phyloP scores from a whole-genome alignment of 495 filamentous ascomycete species.

The Delitschia confertaspora region DNA sequence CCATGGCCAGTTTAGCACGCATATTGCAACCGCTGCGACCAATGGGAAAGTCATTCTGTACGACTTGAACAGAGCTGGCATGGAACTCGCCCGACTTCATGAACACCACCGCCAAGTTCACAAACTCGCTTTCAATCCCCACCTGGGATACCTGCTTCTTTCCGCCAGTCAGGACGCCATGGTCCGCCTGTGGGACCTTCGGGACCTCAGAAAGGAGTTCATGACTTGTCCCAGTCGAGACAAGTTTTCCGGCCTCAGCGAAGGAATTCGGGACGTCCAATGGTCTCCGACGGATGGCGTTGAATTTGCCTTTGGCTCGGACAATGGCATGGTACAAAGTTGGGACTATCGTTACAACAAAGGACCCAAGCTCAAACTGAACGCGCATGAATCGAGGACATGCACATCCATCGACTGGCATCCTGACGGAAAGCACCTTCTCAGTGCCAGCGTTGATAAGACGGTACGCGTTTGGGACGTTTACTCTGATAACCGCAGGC shows the following conservation, averaged over 20 bases:
- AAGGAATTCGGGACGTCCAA: slow-evolving; percentile 75
- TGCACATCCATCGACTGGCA: slow-evolving; percentile 90
- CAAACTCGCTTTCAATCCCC: slow-evolving; percentile 80
- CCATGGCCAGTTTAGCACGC: slow-evolving; percentile 52
- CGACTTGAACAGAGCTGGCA: slow-evolving; percentile 62
- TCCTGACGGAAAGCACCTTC: slow-evolving; percentile 82
- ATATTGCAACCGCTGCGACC: slow-evolving; percentile 73
- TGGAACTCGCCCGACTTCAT: slow-evolving; percentile 68
- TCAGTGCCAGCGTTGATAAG: slow-evolving; percentile 73
- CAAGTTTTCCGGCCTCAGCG: slow-evolving; percentile 55
- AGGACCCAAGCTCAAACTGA: slow-evolving; percentile 59
- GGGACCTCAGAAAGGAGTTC: slow-evolving; percentile 44
- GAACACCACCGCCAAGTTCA: slow-evolving; percentile 92
- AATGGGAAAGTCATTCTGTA: slow-evolving; percentile 84
- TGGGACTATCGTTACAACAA: slow-evolving; percentile 59
- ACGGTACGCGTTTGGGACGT: slow-evolving; percentile 91
- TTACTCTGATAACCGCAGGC: slow-evolving; percentile 63
- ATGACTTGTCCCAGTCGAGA: slow-evolving; percentile 45
- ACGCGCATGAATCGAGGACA: slow-evolving; percentile 65
- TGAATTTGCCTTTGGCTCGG: slow-evolving; percentile 82
- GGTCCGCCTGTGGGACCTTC: slow-evolving; percentile 72
- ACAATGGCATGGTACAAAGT: slow-evolving; percentile 66
- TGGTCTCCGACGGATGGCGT: slow-evolving; percentile 82
- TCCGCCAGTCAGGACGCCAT: slow-evolving; percentile 90
- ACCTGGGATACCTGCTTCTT: slow-evolving; percentile 63